Conservation (phyloP, 495 filamentous ascomycete genomes). For the Penicillium simplicissimum region DNA sequence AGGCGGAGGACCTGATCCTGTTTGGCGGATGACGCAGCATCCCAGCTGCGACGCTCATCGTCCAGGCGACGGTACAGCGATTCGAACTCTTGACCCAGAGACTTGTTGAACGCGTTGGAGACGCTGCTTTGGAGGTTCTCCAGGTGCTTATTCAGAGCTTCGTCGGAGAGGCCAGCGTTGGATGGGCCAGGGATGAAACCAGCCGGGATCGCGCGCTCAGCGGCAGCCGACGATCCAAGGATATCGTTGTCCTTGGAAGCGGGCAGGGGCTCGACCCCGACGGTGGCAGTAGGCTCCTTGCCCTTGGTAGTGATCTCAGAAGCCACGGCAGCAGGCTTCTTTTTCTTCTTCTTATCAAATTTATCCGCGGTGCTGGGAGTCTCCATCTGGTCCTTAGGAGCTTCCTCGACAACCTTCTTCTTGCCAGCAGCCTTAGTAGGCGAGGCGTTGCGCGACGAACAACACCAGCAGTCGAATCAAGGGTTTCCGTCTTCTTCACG, state of each 20-base stretch:
- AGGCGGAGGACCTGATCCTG: conserved; percentile 81
- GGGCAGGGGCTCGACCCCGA: conserved; percentile 23
- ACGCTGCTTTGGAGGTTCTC: conserved; percentile 57
- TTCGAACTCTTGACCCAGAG: conserved; percentile 58
- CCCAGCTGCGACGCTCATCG: conserved; percentile 63
- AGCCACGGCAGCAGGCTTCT: conserved; percentile 48
- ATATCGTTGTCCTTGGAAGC: conserved; percentile 20
- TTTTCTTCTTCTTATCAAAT: conserved; percentile 60
- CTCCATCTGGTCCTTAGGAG: conserved; percentile 44
- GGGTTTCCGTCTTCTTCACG: conserved; percentile 38
- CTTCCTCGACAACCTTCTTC: conserved; percentile 42
- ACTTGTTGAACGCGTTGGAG: conserved; percentile 55
- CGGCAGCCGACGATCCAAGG: conserved; percentile 20
- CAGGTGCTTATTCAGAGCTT: conserved; percentile 52
- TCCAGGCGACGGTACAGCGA: conserved; percentile 61
- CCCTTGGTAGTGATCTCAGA: conserved; percentile 36
- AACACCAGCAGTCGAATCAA: conserved; percentile 33
- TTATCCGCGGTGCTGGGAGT: conserved; percentile 47
- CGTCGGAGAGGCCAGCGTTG: conserved; percentile 32
- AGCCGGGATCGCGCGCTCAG: conserved; percentile 8
- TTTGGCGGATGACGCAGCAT: conserved; percentile 65
- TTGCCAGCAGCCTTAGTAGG: conserved; percentile 43
- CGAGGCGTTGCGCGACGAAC: conserved; percentile 41
- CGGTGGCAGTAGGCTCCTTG: conserved; percentile 28
- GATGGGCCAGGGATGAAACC: conserved; percentile 2